Evolutionary conservation across 1,139 yeast species (phyloP).

Genomic region (Sugiyamaella castrensis): DNA sequence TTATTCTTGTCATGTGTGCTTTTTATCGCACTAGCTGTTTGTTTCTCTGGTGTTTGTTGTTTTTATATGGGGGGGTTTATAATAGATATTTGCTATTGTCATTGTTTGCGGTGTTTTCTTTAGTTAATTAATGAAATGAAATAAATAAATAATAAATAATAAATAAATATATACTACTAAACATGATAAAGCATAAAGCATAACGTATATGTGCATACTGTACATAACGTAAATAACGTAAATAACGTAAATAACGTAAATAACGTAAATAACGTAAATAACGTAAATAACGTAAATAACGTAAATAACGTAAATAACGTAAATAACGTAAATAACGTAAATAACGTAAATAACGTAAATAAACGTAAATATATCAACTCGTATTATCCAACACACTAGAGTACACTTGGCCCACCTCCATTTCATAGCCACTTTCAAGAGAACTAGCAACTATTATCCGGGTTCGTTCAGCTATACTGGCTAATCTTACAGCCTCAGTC

Average conservation of each 20-base stretch:
- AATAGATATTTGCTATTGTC: neutral
- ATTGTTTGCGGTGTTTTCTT: neutral
- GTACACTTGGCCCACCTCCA: slow-evolving; percentile 23
- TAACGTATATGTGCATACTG: too few relatives aligned
- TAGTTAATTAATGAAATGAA: neutral
- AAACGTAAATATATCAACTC: neutral
- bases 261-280: too few relatives aligned
- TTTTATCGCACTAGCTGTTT: too few relatives aligned
- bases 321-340: too few relatives aligned
- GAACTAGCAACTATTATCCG: slow-evolving; percentile 23
- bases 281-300: too few relatives aligned
- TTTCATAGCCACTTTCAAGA: slow-evolving; percentile 17
- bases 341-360: too few relatives aligned
- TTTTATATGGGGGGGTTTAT: neutral
- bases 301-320: too few relatives aligned
- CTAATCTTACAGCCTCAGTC: slow-evolving; percentile 32
- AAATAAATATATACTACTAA: neutral
- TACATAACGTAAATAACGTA: too few relatives aligned
- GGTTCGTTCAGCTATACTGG: slow-evolving; percentile 31
- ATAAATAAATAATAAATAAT: neutral
- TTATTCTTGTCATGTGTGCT: neutral
- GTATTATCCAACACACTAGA: slow-evolving; percentile 12
- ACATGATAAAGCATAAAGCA: too few relatives aligned
- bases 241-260: too few relatives aligned
- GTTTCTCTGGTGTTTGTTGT: neutral